A percentile compares a stretch with the other conserved stretches of the same genome.
phyloP scores from a whole-genome alignment of 768 basidiomycete species.

The Mycena epipterygia region DNA sequence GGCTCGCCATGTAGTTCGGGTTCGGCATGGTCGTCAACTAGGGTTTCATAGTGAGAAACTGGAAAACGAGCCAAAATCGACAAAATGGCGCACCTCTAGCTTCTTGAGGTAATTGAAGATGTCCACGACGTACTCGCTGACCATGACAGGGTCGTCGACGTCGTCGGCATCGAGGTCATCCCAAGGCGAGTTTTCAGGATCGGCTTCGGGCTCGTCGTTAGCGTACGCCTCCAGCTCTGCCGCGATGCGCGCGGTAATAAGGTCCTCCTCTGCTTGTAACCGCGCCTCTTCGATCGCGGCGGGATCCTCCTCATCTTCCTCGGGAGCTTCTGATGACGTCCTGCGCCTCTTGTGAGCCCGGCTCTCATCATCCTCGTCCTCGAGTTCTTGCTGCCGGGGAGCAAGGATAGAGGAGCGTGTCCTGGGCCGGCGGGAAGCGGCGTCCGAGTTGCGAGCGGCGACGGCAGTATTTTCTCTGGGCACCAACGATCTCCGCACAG shows the following conservation, averaged over 20 bases:
- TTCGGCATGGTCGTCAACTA: slow-evolving; percentile 89
- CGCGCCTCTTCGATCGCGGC: slow-evolving; percentile 47
- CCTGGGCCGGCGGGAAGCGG: slow-evolving; percentile 34
- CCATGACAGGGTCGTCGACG: slow-evolving; percentile 95
- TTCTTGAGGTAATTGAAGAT: slow-evolving; percentile 94
- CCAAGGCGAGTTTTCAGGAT: slow-evolving; percentile 79
- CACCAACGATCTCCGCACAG: slow-evolving; percentile 55
- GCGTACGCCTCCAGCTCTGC: slow-evolving; percentile 66
- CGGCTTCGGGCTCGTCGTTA: slow-evolving; percentile 69
- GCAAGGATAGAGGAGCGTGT: slow-evolving; percentile 40
- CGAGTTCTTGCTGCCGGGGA: slow-evolving; percentile 59
- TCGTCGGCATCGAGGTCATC: slow-evolving; percentile 96
- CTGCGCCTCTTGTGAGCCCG: slow-evolving; percentile 82
- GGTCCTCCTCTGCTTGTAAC: slow-evolving; percentile 62
- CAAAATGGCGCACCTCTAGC: slow-evolving; percentile 75
- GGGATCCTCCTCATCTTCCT: slow-evolving; percentile 50
- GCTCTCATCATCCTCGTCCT: slow-evolving; percentile 68
- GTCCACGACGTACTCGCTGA: slow-evolving; percentile 94
- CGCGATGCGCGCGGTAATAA: slow-evolving; percentile 55
- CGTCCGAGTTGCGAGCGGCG: slow-evolving; percentile 39
- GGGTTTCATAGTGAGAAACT: slow-evolving; percentile 25
- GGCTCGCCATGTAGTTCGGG: slow-evolving; percentile 94
- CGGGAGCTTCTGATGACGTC: slow-evolving; percentile 74
- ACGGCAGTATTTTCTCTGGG: slow-evolving; percentile 46
- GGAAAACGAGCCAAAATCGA: not conserved